Evolutionary conservation across 768 basidiomycete genomes (phyloP), one percentile per base, ranked within the genome.

Genomic region (Suillus bovinus): DNA sequence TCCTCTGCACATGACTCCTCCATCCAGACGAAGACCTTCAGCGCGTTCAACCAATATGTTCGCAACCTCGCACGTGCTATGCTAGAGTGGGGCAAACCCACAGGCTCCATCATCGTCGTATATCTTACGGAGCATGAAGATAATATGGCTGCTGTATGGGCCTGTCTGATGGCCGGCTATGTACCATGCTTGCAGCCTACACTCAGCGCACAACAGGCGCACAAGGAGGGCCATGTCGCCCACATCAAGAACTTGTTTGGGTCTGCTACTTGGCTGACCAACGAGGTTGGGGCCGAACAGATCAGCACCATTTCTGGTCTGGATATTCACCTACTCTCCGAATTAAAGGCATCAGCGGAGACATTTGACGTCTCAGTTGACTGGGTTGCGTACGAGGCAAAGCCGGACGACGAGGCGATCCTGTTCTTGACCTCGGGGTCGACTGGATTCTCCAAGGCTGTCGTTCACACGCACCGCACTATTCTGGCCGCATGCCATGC

Each of bases 381-480:
- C 39, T 74, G 71, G 47, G 49, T 36, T 22, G 66, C 60, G 14
- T 66, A 72, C 41, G 41, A 62, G 22, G 64, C 69, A 9, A 62
- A 65, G 33, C 58, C 71, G 22, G 73, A 74, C 38, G 66, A 74
- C n/a, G 74, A 74, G 31, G 73, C 73, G 6, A 71, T 74, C 46
- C 66, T 74, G 3, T 76, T 76, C 64, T 65, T 81, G 65, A 81
- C 80, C 2, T 80, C 80, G 5, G 80, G 80, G 0, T 81, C 80
- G 0, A 80, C 80, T 9, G 80, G 80, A 2, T 79, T 80, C 62
- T 78, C 80, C n/a, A 81, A 80, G 65, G 80, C 72, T 1, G 80
- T 78, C 36, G 74, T 72, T 5, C 72, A 80, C 61, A 73, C 74
- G 1, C 80, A 81, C 61, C 72, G 73, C 2, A 78, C 78, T 6